A percentile compares a stretch with the other conserved stretches of the same genome.
phyloP scores from a whole-genome alignment of 345 rosid species.

The Rhizophora mangle region DNA sequence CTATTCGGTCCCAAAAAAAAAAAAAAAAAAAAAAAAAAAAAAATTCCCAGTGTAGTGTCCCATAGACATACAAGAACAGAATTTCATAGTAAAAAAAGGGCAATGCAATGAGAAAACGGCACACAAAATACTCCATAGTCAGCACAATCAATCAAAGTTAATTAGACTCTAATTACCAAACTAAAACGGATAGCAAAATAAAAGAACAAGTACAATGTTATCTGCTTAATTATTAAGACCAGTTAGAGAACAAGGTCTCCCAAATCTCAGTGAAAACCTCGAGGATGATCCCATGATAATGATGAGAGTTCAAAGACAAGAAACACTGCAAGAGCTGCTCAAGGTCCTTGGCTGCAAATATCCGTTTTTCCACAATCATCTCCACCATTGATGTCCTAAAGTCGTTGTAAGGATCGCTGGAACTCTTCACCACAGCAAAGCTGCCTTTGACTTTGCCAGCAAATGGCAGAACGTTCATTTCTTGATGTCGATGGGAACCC shows the following conservation, averaged over 20 bases:
- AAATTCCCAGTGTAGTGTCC: not conserved
- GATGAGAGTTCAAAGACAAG: constrained; percentile 57
- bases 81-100: not conserved
- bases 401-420: constrained; percentile 64
- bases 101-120: no score
- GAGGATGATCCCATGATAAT: constrained; percentile 58
- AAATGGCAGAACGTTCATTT: constrained; percentile 22
- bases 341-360: constrained; percentile 51
- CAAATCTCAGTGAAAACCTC: constrained; percentile 68
- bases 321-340: constrained; percentile 74
- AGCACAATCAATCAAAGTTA: not conserved
- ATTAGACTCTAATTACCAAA: constrained; percentile 8
- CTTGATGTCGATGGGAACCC: not conserved
- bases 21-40: not conserved
- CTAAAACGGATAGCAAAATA: not conserved
- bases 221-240: not conserved
- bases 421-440: constrained; percentile 83
- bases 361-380: constrained; percentile 77
- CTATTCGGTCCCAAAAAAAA: not conserved
- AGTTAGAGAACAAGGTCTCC: constrained; percentile 43
- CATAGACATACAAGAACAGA: not conserved
- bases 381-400: constrained; percentile 77
- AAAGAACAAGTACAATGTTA: not conserved
- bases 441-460: constrained; percentile 56
- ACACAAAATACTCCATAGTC: not conserved